Base-by-base conservation (phyloP, 192 early-diverging fungal species). In the Backusella psychrophila region DNA sequence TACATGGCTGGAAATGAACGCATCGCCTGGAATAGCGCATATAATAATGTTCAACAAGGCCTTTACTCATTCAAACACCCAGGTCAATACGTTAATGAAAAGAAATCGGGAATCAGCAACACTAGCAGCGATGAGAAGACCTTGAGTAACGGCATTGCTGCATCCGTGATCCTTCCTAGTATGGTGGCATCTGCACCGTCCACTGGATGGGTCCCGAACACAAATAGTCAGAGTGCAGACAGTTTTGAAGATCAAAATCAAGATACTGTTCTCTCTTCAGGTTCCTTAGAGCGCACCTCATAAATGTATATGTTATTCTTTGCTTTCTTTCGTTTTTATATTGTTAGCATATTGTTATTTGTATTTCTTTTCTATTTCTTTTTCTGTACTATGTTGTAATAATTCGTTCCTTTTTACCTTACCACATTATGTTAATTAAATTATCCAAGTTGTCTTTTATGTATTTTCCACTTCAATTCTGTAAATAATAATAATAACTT, bases 181-280 rank as follows among this genome's bases (percentile, higher is more conserved):
- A 56, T 83, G 42, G 76, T 83, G 14, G 85, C 83, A 11, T 83
- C 83, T 19, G 80, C 85, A 3, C 78, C 79, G 2, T 82, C 81
- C 6, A 78, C 83, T 56, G 85, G 85, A 6, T 84, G 85, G 85
- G 73, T 81, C 11, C 83, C 85, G 26, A 72, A 72, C 17, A 42
- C 31, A 49, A 53, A n/a, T 23, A 36, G 6, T 31, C 35, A 34
- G 34, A 63, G 56, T 63, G 56, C 56, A 63, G 52, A 63, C 39
- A 65, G n/a, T 26, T 65, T 65, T 67, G 70, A 77, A 34, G 59
- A 56, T 35, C 52, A 71, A 35, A 66, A 71, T 46, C 76, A 77
- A 38, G 76, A 77, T n/a, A 77, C 76, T 56, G 53, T 59, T 41
- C 49, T 71, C 17, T 76, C 75, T n/a, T 52, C 21, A 23, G 69